These are phyloP conservation scores for Phalaenopsis hybrid DNA, from an alignment of 116 monocot species.

Conservation along the genomic window DNA sequence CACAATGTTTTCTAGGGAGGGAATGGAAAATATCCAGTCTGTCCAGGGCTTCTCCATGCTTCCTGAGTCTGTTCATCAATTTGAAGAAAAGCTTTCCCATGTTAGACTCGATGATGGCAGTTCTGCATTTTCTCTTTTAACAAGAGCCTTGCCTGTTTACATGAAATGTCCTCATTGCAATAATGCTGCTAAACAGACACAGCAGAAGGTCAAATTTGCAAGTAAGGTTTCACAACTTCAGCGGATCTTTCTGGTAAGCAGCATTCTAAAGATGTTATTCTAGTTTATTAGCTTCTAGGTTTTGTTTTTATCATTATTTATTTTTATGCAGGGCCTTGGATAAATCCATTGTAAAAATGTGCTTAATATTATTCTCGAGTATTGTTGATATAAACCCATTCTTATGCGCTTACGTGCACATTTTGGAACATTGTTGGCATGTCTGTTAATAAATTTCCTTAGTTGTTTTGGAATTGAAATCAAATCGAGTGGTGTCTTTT, in stretches of 20 bases:
- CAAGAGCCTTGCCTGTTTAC: constrained; percentile 78
- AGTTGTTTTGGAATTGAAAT: no score
- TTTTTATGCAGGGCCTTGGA: not conserved
- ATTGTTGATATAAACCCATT: not conserved
- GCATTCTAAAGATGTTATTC: not conserved
- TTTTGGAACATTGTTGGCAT: no score
- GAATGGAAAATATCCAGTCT: constrained; percentile 11
- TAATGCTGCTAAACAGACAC: constrained; percentile 25
- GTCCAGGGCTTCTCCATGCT: constrained; percentile 4
- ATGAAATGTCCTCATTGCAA: constrained; percentile 93
- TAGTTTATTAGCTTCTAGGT: not conserved
- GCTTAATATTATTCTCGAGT: not conserved
- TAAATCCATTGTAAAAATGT: not conserved
- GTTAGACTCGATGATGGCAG: constrained; percentile 40
- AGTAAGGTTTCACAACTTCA: constrained; percentile 90
- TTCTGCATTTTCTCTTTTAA: constrained; percentile 56
- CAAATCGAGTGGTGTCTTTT: no score
- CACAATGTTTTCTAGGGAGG: constrained; percentile 10
- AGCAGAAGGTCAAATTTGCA: constrained; percentile 61
- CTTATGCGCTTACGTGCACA: not conserved
- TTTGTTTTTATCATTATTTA: not conserved
- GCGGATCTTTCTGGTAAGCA: constrained; percentile 77
- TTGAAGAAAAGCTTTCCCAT: constrained; percentile 24
- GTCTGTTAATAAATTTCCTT: no score
- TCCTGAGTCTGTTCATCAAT: constrained; percentile 12